Conservation (phyloP, 2,329 filamentous ascomycete species). For the Didymella arachidicola region DNA sequence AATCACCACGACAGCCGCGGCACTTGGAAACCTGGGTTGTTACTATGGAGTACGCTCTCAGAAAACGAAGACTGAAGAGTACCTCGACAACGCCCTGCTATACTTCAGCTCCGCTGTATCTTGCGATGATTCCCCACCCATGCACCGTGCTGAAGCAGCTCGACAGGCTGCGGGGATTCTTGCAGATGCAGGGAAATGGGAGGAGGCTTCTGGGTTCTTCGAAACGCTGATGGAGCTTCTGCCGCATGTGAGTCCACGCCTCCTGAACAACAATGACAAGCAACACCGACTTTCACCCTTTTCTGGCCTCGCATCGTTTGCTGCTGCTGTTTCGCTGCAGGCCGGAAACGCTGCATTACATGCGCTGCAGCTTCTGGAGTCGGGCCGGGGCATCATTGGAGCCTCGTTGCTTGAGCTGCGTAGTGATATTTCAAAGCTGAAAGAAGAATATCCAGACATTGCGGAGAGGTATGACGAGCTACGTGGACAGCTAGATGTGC, state of each 20-base stretch:
- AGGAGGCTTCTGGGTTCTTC: background rate
- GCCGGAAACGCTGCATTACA: background rate
- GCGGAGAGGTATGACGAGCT: background rate
- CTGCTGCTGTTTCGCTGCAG: background rate
- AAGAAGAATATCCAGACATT: background rate
- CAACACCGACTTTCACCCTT: background rate
- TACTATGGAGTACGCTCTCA: background rate
- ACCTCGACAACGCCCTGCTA: background rate
- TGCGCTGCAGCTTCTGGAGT: background rate
- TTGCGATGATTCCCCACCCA: background rate
- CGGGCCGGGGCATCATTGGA: background rate
- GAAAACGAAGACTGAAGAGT: background rate
- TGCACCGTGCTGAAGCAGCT: background rate
- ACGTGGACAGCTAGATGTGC: background rate
- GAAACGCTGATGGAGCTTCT: background rate
- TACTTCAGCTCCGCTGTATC: background rate
- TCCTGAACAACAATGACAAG: slow-evolving; percentile 1
- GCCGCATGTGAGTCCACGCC: background rate
- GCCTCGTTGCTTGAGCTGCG: background rate
- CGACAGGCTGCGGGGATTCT: background rate
- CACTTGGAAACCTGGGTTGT: background rate
- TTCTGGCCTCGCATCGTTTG: background rate
- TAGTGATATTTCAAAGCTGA: background rate
- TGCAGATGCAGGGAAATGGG: background rate
- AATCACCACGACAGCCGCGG: background rate